phyloP scores from a whole-genome alignment of 2,329 filamentous ascomycete genomes.

The Fusarium armeniacum region DNA sequence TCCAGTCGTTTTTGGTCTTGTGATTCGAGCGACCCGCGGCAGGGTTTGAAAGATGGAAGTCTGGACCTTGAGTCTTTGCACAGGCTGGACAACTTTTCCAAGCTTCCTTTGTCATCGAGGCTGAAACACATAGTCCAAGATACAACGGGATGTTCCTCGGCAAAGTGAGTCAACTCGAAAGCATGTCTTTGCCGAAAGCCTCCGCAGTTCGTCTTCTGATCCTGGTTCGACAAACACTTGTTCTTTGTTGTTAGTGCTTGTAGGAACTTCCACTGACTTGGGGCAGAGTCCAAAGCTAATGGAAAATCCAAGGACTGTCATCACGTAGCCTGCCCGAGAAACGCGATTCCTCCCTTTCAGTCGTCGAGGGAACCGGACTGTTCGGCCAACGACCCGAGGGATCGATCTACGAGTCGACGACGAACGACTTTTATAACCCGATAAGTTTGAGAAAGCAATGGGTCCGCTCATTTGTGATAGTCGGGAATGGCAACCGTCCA shows the following conservation, averaged over 20 bases:
- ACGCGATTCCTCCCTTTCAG: not conserved
- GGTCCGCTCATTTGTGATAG: not conserved
- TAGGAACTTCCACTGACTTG: not conserved
- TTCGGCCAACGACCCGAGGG: constrained; percentile 8
- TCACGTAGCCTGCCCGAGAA: not conserved
- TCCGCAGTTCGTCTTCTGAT: not conserved
- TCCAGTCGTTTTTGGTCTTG: not conserved
- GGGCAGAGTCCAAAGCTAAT: too few relatives aligned
- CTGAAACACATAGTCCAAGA: not conserved
- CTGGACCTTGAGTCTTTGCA: not conserved
- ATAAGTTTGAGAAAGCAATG: not conserved
- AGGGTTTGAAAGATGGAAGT: not conserved
- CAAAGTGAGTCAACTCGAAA: not conserved
- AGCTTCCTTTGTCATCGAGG: not conserved
- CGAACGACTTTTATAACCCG: constrained; percentile 21
- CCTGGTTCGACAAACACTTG: not conserved
- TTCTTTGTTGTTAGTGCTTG: not conserved
- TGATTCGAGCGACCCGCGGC: not conserved
- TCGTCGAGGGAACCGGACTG: too few relatives aligned
- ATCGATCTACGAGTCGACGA: not conserved
- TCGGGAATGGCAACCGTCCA: not conserved
- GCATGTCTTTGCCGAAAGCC: not conserved
- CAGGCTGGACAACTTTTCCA: not conserved
- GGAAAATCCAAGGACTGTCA: not conserved
- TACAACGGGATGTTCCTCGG: not conserved